phyloP scores from a whole-genome alignment of 1,284 basidiomycete genomes.

The Xerocomus nothofagi region DNA sequence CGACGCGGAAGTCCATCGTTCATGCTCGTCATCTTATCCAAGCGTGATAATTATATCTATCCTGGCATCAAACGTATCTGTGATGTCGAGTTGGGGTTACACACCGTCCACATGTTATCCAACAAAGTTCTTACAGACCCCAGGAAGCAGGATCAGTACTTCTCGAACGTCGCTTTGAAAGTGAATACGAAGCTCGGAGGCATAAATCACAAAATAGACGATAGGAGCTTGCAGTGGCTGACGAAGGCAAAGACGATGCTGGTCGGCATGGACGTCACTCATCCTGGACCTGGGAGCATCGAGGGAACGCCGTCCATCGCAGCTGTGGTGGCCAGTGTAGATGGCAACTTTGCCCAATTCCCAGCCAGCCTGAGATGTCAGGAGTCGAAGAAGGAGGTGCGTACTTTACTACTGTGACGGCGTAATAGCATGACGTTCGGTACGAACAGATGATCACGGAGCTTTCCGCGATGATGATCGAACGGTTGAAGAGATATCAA shows the following conservation, averaged over 20 bases:
- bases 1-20: constrained; percentile 48
- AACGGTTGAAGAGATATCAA: constrained; percentile 59
- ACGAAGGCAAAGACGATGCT: constrained; percentile 69
- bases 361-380: constrained; percentile 69
- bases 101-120: constrained; percentile 60
- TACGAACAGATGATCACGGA: constrained; percentile 62
- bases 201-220: constrained; percentile 66
- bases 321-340: constrained; percentile 73
- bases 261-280: constrained; percentile 74
- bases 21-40: constrained; percentile 63
- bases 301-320: constrained; percentile 76
- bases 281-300: constrained; percentile 61
- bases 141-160: constrained; percentile 69
- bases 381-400: constrained; percentile 65
- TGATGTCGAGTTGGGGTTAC: constrained; percentile 66
- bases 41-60: constrained; percentile 68
- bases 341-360: constrained; percentile 68
- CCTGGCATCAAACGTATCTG: constrained; percentile 74
- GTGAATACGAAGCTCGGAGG: constrained; percentile 77
- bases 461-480: constrained; percentile 63
- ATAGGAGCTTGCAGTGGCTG: constrained; percentile 59
- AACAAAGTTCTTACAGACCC: constrained; percentile 54
- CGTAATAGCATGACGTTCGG: background rate
- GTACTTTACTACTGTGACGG: constrained; percentile 4
- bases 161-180: constrained; percentile 48